Base-by-base conservation (phyloP, 805 yeast genomes). In the Brettanomyces anomalus region DNA sequence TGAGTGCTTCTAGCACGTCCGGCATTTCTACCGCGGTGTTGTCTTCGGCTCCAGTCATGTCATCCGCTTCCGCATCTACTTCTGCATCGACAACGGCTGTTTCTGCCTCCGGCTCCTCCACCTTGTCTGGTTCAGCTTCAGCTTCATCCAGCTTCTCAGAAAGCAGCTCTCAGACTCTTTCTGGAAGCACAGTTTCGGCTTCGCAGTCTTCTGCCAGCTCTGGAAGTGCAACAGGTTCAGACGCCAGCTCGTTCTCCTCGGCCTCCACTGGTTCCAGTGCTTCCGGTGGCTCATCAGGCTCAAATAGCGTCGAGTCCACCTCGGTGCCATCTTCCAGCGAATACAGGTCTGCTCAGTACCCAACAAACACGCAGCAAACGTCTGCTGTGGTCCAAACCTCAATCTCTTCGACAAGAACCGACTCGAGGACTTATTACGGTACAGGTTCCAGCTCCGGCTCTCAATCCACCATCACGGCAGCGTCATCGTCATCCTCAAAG, bases 31-130 rank as follows among this genome's bases (percentile, higher is more conserved):
- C 36, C 14, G 4, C n/a, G n/a, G n/a, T n/a, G n/a, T n/a, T n/a
- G n/a, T n/a, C n/a, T n/a, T n/a, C n/a, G n/a, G n/a, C 42, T 4
- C 17, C 41, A 18, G 28, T 44, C 6, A 32, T 46, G 37, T 17
- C 41, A 13, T 30, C 45, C 8, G 11, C 48, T 24, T 20, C 37
- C 5, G 33, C 43, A 33, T 16, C 34, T 32, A n/a, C 15, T 32
- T 16, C 15, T 7, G 18, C 34, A 32, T n/a, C 34, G 18, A 32
- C 15, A 6, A 32, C 34, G 7, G n/a, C 34, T n/a, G 18, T 32
- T 7, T n/a, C 15, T 32, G 18, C 34, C 34, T n/a, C 15, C 6
- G 13, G n/a, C 34, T n/a, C 15, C 13, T n/a, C 34, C 13, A 28
- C 32, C 32, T 14, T 14, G 32, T 10, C 32, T 28, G 32, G 13